Evolutionary conservation across 202 grass and related monocot genomes (phyloP), one percentile per base, ranked within the genome.

Genomic region (Brachypodium distachyon): DNA sequence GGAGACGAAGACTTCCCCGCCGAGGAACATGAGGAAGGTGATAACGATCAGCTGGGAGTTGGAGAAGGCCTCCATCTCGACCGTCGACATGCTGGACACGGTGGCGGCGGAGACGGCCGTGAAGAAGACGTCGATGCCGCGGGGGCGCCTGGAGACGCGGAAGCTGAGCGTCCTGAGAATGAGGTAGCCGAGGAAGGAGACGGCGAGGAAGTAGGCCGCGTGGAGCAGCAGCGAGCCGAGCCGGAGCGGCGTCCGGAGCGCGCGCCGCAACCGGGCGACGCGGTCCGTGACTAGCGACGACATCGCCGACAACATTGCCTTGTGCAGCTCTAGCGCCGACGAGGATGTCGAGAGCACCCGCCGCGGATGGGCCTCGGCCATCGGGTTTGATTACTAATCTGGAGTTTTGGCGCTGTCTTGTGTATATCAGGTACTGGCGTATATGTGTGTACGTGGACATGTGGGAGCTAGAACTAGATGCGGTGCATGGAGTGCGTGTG

Each of bases 31-130:
- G 2, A 94, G 72, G 3, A 38, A 62, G 9, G 76, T 88, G 42
- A 94, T 16, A 7, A 89, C 76, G 2, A 86, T 27, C 60, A 91
- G 88, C 78, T 94, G 92, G 16, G 55, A 74, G n/a, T 79, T 72
- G 52, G 88, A 89, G 84, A 94, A 91, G 16, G 71, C 77, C 83
- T 94, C 88, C 78, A 94, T 94, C 67, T 94, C 88, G 41, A 94
- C 59, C 50, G 83, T 50, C 33, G 92, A 86, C 88, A 94, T 91
- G 88, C 92, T 91, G 2, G 92, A 94, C 28, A 91, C 74, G 19
- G 88, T 94, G 1, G 76, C 72, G n/a, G 91, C 88, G 9, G 91
- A 94, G 2, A 94, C 88, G 33, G 88, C 70, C 12, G 79, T 94
- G 79, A 88, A 94, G 71, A 94, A 84, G 18, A 67, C 34, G 34